A percentile compares a stretch with the other conserved stretches of the same genome.
Conservation (phyloP, 148 eudicot species). For the Spergularia bocconei region DNA sequence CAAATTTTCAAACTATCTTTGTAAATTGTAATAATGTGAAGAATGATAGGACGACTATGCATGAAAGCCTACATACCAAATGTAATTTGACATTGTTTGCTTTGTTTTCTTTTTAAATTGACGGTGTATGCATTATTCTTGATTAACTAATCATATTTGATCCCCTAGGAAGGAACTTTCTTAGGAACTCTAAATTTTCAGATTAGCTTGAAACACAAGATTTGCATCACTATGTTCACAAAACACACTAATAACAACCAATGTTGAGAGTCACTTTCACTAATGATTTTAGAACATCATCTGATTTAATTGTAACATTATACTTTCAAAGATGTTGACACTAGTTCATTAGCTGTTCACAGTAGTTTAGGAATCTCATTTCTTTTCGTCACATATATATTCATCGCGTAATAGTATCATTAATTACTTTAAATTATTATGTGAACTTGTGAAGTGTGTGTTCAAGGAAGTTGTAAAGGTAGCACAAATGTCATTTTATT, state of each 20-base stretch:
- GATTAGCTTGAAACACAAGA: no score
- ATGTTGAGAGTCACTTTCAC: constrained; percentile 25
- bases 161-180: constrained; percentile 24
- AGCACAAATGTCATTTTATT: constrained; percentile 24
- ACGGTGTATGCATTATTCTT: not conserved
- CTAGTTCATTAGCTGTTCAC: constrained; percentile 31
- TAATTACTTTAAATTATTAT: no score
- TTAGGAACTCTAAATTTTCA: not conserved
- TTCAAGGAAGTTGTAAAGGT: constrained; percentile 14
- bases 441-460: not conserved
- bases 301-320: not conserved
- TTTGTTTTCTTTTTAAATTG: no score
- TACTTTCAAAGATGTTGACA: constrained; percentile 24
- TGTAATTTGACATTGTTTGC: no score
- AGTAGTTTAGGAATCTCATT: constrained; percentile 30
- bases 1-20: no score
- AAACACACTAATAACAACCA: not conserved
- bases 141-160: constrained; percentile 1
- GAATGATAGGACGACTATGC: no score
- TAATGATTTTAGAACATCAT: not conserved
- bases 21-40: no score
- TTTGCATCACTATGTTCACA: no score
- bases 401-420: not conserved
- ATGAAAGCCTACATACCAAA: no score
- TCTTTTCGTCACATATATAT: constrained; percentile 17